Percentiles rank a stretch among this genome's conserved stretches.
These are phyloP conservation scores for Globisporangium camurandrum DNA, from an alignment of 352 stramenopile species.

Conservation along the genomic window DNA sequence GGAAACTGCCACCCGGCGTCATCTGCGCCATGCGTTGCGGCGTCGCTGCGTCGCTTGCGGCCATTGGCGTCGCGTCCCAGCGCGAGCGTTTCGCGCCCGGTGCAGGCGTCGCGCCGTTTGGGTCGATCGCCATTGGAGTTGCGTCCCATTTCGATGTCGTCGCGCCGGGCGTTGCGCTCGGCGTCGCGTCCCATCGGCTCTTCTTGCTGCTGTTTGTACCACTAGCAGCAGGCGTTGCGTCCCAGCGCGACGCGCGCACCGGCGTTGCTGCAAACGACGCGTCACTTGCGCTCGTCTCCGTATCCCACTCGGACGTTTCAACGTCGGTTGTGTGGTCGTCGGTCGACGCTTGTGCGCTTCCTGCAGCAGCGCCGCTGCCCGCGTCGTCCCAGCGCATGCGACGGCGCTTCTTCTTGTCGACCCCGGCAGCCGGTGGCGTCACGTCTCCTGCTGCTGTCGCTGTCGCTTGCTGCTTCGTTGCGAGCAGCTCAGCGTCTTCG, in stretches of 20 bases:
- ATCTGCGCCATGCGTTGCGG: constrained; percentile 49
- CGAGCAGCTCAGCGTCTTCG: constrained; percentile 38
- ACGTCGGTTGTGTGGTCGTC: constrained; percentile 60
- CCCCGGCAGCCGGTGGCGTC: neutral
- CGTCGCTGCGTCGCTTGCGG: constrained; percentile 29
- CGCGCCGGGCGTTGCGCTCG: constrained; percentile 20
- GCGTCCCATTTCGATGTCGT: constrained; percentile 88
- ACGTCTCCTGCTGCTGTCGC: constrained; percentile 24
- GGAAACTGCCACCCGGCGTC: constrained; percentile 55
- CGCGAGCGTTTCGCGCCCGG: constrained; percentile 86
- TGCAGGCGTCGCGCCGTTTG: constrained; percentile 40
- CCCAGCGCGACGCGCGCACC: constrained; percentile 63
- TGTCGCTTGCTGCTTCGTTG: constrained; percentile 21
- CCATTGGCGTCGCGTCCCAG: constrained; percentile 95
- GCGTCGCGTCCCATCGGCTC: constrained; percentile 82
- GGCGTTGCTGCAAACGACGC: constrained; percentile 41
- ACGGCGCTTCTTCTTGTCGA: constrained; percentile 57
- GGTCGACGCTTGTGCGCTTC: neutral
- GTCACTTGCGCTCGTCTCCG: constrained; percentile 22
- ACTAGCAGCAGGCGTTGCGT: constrained; percentile 38
- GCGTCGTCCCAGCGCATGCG: constrained; percentile 84
- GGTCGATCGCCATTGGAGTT: constrained; percentile 62
- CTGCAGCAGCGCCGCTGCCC: constrained; percentile 13
- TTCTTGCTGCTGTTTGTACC: constrained; percentile 45
- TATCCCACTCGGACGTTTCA: constrained; percentile 69